Base-by-base conservation (phyloP, 768 basidiomycete genomes). In the Coprinopsis sp. region DNA sequence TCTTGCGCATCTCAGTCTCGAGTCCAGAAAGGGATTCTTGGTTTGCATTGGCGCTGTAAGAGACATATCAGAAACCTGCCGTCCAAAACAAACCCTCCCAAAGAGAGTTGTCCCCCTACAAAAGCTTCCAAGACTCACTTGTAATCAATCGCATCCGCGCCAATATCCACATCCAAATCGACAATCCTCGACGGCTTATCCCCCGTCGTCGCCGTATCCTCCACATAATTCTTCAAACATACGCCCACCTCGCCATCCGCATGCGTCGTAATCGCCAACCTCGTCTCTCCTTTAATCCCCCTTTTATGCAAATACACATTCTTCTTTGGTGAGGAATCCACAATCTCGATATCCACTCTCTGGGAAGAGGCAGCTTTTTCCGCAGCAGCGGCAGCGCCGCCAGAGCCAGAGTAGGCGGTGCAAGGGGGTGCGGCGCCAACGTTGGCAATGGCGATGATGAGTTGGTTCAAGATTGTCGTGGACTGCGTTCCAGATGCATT, bases 71-170 rank as follows among this genome's bases (percentile, higher is more conserved):
- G n/a, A n/a, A n/a, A n/a, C n/a, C n/a, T n/a, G n/a, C n/a, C n/a
- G n/a, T n/a, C n/a, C n/a, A n/a, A n/a, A n/a, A n/a, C n/a, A n/a
- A n/a, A n/a, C n/a, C n/a, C n/a, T n/a, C n/a, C n/a, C n/a, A n/a
- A n/a, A n/a, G n/a, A n/a, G n/a, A n/a, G n/a, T n/a, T n/a, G n/a
- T n/a, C n/a, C n/a, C n/a, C n/a, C n/a, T 21, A 19, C 27, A 23
- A 4, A 18, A 23, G 5, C 42, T 33, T n/a, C 28, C 8, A n/a
- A n/a, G n/a, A 70, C 87, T 53, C 59, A 95, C 93, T 99, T 98
- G 77, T 98, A 98, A 68, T 99, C 96, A 29, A 98, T 86, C 2
- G 96, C 96, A 58, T 98, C 95, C 11, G 95, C 94, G 27, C 96
- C 96, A 63, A 99, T 94, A 60, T 99, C 96, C 29, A 98, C 80